Conservation (phyloP, 345 rosid species). For the Corymbia maculata region DNA sequence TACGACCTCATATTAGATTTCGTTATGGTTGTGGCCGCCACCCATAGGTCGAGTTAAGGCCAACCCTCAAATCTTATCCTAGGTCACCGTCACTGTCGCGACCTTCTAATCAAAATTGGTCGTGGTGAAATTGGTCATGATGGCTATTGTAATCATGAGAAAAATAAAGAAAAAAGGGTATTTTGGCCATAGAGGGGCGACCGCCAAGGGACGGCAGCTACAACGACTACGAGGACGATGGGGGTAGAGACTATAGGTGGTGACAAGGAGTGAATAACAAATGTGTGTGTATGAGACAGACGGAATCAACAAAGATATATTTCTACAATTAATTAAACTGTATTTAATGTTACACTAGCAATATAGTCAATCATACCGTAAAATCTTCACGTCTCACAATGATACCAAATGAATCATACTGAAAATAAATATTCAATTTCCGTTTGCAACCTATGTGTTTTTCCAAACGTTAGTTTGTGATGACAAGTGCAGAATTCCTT, state of each 20-base stretch:
- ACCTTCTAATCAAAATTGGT: neutral
- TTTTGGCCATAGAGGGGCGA: neutral
- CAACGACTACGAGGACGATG: neutral
- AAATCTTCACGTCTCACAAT: neutral
- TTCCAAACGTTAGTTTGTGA: neutral
- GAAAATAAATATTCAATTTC: neutral
- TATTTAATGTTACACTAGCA: neutral
- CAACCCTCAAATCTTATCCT: neutral
- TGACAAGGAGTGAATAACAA: neutral
- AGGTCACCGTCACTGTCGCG: neutral
- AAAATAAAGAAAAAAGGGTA: neutral
- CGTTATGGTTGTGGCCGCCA: neutral
- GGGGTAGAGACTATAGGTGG: neutral
- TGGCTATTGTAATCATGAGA: neutral
- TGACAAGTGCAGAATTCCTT: neutral
- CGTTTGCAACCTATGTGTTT: neutral
- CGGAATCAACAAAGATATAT: neutral
- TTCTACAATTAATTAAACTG: neutral
- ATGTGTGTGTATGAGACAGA: neutral
- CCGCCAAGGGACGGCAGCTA: neutral
- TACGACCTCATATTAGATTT: neutral
- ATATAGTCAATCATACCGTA: neutral
- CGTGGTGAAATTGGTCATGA: neutral
- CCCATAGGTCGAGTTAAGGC: neutral
- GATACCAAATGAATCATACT: neutral